Evolutionary conservation across 257 asterid species (phyloP).

Genomic region (Coffea canephora): DNA sequence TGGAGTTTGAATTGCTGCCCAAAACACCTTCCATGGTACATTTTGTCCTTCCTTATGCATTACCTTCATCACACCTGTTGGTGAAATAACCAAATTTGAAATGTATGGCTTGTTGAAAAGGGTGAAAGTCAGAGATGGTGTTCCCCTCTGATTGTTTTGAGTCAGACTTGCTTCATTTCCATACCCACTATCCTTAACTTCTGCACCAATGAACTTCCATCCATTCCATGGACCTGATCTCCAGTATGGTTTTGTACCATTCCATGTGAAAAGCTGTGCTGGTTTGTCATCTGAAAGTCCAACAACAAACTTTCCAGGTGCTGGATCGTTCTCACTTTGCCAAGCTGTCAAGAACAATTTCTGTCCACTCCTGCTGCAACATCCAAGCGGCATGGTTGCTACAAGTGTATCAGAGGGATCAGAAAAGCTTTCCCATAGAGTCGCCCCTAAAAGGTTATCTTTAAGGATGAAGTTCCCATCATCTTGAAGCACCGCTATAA

Average conservation of each 20-base stretch:
- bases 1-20: slow-evolving; percentile 4
- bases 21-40: background rate
- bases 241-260: background rate
- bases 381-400: slow-evolving; percentile 23
- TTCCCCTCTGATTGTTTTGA: slow-evolving; percentile 20
- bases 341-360: slow-evolving; percentile 20
- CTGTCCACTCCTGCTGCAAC: slow-evolving; percentile 10
- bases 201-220: slow-evolving; percentile 5
- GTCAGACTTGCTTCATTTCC: slow-evolving; percentile 3
- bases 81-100: background rate
- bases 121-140: slow-evolving; percentile 12
- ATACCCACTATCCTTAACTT: slow-evolving; percentile 1
- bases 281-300: slow-evolving; percentile 22
- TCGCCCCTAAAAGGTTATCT: slow-evolving; percentile 15
- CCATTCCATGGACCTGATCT: too few relatives aligned
- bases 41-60: background rate
- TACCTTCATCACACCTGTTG: slow-evolving; percentile 15
- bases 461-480: slow-evolving; percentile 24
- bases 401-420: slow-evolving; percentile 23
- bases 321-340: slow-evolving; percentile 24
- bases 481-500: slow-evolving; percentile 22
- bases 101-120: background rate
- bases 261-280: slow-evolving; percentile 24
- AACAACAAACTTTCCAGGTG: slow-evolving; percentile 19
- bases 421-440: slow-evolving; percentile 22